Evolutionary conservation across 768 basidiomycete species (phyloP), one percentile per base, ranked within the genome.

Genomic region (Tulasnella sp.): DNA sequence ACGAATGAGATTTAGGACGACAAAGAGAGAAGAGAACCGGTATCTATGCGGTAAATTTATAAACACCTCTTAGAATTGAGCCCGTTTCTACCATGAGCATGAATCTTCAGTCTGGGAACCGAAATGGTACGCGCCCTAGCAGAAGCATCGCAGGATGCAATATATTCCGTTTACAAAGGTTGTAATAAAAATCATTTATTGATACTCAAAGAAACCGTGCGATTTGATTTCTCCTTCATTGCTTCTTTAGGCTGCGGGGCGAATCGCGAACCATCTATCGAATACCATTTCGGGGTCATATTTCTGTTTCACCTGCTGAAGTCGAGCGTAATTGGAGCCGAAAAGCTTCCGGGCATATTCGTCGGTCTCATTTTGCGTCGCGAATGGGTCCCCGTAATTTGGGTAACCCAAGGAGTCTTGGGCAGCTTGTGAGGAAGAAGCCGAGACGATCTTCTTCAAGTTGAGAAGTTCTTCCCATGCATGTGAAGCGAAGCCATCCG

Each of bases 271-370:
- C 82, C 82, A 82, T 73, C 80, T 80, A 72, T 82, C 42, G 79
- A 82, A 82, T 31, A 81, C 46, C 46, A 78, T 75, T 4, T 79
- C 75, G 12, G 82, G 82, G 48, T 82, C 82, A 72, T 82, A 81
- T 74, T 80, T 79, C 24, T 14, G 40, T 72, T 82, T 82, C 60
- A 82, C 41, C 34, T 46, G 22, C 60, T 76, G 46, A 40, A 82
- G 77, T 5, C 75, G 72, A 14, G 69, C 2, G 64, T 80, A 82
- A 44, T 81, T 82, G 11, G 37, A 31, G 0, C 81, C 81, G 40
- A 81, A 82, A 37, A 75, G 34, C 37, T 41, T 31, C 41, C 75
- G 18, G 24, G 79, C 72, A n/a, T 80, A 73, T 72, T 46, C 72
- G 37, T 80, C 79, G 9, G 79, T 74, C 18, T 80, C 79, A 41